Base-by-base conservation (phyloP, 2,329 filamentous ascomycete genomes). In the Chalara sp. region DNA sequence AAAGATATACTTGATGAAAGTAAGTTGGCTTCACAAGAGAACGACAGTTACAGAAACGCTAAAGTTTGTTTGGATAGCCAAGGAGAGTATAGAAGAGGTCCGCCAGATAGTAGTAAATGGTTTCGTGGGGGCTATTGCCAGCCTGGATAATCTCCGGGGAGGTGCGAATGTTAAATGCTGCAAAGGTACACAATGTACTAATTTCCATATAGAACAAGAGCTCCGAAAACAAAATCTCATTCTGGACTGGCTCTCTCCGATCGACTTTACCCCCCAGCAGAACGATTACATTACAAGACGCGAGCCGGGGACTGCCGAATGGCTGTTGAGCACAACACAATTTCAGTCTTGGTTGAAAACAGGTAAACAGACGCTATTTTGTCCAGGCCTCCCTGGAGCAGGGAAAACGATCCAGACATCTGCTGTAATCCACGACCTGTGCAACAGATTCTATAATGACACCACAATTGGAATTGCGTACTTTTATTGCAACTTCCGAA, bases 331-430 rank as follows among this genome's bases (percentile, higher is more conserved):
- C n/a, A 52, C 54, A 13, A 5, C 21, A 39, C 21, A 50, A 32
- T 54, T 52, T 35, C 41, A 54, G 21, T 30, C 46, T 5, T 56
- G 49, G 54, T 13, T 54, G 6, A 30, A 50, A 1, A 48, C 49
- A 6, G 8, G 21, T 13, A 21, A 48, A 4, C 32, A 48, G 41
- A 51, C 32, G 51, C 54, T 28, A 72, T 72, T 0, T 73, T 74
- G 4, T 69, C 72, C n/a, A n/a, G n/a, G n/a, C n/a, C n/a, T n/a
- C n/a, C n/a, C n/a, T n/a, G n/a, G n/a, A n/a, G n/a, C n/a, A 0
- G 72, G 74, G 1, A 78, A 77, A 56, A 76, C 72, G 0, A 72
- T 74, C 4, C 47, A 73, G 0, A 59, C 70, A 0, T 68, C 72
- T 0, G 65, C 69, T 7, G 66, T 73, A 0, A 56, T 77, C 0